Base-by-base conservation (phyloP, 805 yeast genomes). In the Cyberlindnera misumaiensis region DNA sequence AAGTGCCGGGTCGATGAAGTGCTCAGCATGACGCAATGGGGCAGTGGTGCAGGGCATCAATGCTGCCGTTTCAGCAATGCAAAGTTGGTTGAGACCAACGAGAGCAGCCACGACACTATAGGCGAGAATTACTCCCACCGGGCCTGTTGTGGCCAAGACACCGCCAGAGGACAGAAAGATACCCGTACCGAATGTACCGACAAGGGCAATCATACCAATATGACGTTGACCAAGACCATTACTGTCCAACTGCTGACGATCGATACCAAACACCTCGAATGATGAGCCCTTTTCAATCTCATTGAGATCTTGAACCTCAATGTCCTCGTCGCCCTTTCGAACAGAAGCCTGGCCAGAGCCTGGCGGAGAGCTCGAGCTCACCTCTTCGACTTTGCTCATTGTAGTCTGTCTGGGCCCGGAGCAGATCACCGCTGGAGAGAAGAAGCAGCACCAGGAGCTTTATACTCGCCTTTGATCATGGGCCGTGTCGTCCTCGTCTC, bases 201-300 rank as follows among this genome's bases (percentile, higher is more conserved):
- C 72, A 36, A 70, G 61, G 27, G 74, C 66, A 43, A 70, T 67
- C 72, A 70, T 67, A 47, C 68, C 72, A 41, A 69, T 51, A 46
- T 68, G 73, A 36, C 58, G 46, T 30, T 48, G 55, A 26, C 50
- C 38, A n/a, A 51, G 35, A 17, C 40, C 17, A 18, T 24, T 33
- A 22, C 16, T 20, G 12, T 28, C 17, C 18, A 40, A 16, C 29
- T 43, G 43, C 30, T 22, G 22, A 26, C 51, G 40, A 26, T 49
- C 53, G 16, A 39, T 32, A 30, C 45, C 49, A 18, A 49, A 49
- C 27, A 41, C 49, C 5, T 22, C 39, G 12, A 13, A 22, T 22
- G 32, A 31, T 17, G 35, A 40, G 15, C 32, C 35, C 11, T 39
- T 40, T n/a, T 45, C 38, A 32, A 40, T 12, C 25, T 44, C 38